Evolutionary conservation across 2,329 filamentous ascomycete genomes (phyloP), one percentile per base, ranked within the genome.

Genomic region (Cercospora beticola): DNA sequence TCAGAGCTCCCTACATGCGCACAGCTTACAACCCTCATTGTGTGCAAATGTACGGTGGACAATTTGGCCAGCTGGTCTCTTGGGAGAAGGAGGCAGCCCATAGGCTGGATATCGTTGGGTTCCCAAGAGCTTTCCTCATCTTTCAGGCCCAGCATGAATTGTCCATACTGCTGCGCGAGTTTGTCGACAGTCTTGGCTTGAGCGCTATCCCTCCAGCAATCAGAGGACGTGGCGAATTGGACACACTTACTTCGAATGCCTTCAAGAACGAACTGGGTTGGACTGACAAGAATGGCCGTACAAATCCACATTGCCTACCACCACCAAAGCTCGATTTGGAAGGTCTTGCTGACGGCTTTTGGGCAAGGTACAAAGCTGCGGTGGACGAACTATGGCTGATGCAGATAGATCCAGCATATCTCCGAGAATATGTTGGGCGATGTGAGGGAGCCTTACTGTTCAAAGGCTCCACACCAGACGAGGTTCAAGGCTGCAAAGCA

Each of bases 311-410:
- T 5, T 74, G 72, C 65, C 67, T 68, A 2, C 57, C 43, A 0
- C 74, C 73, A 4, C 72, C 71, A 0, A n/a, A 8, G 6, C 64
- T 77, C 40, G 59, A 75, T 49, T 28, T 74, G 8, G 36, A 70
- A 6, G 14, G 33, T 8, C 18, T 75, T 5, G n/a, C 73, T 2
- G 61, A 72, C 1, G 12, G 62, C 1, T 68, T 72, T 3, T 52
- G 67, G 23, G 43, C 67, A 0, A 60, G 73, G n/a, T 46, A 73
- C 5, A 62, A 70, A 2, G 71, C 72, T 10, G 72, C 69, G 2
- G 56, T 49, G 0, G 74, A 78, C 57, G 72, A 76, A n/a, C 57
- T 76, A 1, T 72, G 68, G 67, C 65, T 75, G 1, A 36, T 76
- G 3, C 76, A 78, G 63, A 77, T 72, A 0, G 75, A 73, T 56